Evolutionary conservation across 2,329 filamentous ascomycete species (phyloP), one percentile per base, ranked within the genome.

Genomic region (Aspergillus texensis): DNA sequence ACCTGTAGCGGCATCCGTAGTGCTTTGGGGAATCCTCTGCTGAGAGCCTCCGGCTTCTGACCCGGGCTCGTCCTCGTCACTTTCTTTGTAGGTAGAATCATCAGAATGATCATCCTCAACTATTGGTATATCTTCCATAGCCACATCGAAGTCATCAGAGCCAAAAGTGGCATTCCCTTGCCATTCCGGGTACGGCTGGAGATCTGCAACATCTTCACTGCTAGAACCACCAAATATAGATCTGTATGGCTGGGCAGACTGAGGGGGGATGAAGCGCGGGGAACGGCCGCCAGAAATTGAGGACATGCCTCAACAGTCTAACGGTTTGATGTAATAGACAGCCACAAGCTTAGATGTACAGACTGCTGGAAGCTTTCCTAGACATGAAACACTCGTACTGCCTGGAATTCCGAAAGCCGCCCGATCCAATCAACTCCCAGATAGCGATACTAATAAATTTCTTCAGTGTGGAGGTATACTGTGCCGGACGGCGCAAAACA

Each of bases 141-240:
- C 50, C 50, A 65, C 54, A 26, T 74, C 69, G 39, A 67, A 39
- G 1, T 71, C 70, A 65, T 70, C 57, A 30, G 68, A 62, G 14
- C 61, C 64, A 16, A 56, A 32, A 1, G 60, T 63, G 6, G 52
- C 24, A 0, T 26, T 68, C 34, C 54, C 53, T 24, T 58, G 57
- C 6, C 65, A 55, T 16, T 58, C 48, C 28, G 61, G 55, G 3
- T 65, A 57, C 5, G 64, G 62, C 21, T 70, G 66, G 52, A 66
- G 21, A 26, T 67, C 43, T 9, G 55, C 24, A 26, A 58, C 64
- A 71, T 70, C 63, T 46, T 73, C 66, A 19, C 67, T 67, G 55
- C 67, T 70, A 8, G 68, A 65, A 3, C 74, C 73, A 32, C 73
- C 75, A 45, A 75, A 77, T 57, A 76, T 61, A 32, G 74, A 74